Evolutionary conservation across 1,139 yeast genomes (phyloP).

Genomic region (Protomyces lactucae-debilis): DNA sequence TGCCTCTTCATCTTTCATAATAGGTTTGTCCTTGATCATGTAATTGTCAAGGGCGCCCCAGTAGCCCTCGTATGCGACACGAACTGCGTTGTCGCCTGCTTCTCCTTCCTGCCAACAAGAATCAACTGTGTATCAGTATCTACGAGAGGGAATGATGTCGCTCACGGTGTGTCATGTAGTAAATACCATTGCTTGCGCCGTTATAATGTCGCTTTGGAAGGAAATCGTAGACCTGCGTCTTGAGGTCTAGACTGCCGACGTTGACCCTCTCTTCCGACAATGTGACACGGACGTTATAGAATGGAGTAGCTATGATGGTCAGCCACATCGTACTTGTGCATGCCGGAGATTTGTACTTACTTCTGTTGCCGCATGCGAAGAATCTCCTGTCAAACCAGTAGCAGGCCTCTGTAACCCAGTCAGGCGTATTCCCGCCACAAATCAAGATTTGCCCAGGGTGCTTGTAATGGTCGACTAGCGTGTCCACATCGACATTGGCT

Average conservation of each 20-base stretch:
- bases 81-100: neutral
- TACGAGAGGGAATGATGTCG: too few species aligned
- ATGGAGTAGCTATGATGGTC: neutral
- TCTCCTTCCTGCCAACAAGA: neutral
- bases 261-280: neutral
- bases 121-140: too few species aligned
- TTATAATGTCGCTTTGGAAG: too few species aligned
- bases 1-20: neutral
- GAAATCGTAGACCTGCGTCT: neutral
- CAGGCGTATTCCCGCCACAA: neutral
- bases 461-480: too few species aligned
- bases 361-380: neutral
- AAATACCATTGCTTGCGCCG: too few species aligned
- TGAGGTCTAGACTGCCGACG: neutral
- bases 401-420: neutral
- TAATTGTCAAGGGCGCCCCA: neutral
- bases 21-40: neutral
- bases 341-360: neutral
- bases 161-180: too few species aligned
- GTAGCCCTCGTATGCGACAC: neutral
- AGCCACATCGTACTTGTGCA: neutral
- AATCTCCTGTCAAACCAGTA: neutral
- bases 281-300: neutral
- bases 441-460: neutral
- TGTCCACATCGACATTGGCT: too few species aligned